Conservation (phyloP, 2,329 filamentous ascomycete genomes). For the Cadophora gregata region DNA sequence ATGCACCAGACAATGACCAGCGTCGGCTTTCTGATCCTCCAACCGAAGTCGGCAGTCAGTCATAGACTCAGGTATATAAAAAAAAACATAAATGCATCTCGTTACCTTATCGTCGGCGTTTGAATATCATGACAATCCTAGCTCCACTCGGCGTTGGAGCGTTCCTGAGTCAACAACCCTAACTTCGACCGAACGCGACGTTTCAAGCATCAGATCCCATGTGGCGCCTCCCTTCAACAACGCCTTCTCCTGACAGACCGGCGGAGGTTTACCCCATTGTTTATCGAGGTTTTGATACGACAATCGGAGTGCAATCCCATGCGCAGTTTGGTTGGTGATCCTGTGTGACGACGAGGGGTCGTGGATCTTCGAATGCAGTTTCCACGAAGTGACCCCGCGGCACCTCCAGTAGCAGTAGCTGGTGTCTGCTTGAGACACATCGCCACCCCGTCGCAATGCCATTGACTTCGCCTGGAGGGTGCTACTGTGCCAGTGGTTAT, state of each 20-base stretch:
- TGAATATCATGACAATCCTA: neutral
- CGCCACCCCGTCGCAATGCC: slow-evolving; percentile 5
- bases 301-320: slow-evolving; percentile 15
- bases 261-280: neutral
- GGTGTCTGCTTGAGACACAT: slow-evolving; percentile 7
- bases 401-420: neutral
- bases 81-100: slow-evolving; percentile 7
- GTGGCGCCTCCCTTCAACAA: neutral
- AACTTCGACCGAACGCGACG: neutral
- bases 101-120: slow-evolving; percentile 1
- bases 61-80: neutral
- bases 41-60: neutral
- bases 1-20: neutral
- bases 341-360: neutral
- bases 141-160: neutral
- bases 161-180: slow-evolving; percentile 9
- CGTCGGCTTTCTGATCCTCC: neutral
- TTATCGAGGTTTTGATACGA: slow-evolving; percentile 19
- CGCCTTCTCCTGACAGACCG: slow-evolving; percentile 12
- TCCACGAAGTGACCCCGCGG: slow-evolving; percentile 14
- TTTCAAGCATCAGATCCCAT: neutral
- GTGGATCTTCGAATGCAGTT: neutral
- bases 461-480: neutral
- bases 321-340: neutral
- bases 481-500: slow-evolving; percentile 16